Percentiles rank a stretch among this genome's conserved stretches.
phyloP scores from a whole-genome alignment of 2,329 filamentous ascomycete genomes.

The Beauveria sp. region DNA sequence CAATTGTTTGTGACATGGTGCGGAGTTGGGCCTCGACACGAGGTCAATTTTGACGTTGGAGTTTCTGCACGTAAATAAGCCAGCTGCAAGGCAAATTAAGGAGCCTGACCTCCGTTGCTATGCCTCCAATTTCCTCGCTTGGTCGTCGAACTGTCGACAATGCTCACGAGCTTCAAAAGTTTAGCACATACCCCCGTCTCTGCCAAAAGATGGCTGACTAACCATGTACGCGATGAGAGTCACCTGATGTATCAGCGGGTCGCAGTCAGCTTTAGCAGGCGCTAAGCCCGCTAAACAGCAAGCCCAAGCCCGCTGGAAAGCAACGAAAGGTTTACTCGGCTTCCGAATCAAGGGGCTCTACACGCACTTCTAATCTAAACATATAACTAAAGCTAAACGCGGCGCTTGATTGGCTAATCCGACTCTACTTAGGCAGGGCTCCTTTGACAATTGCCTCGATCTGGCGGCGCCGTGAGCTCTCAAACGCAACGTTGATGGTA shows the following conservation, averaged over 20 bases:
- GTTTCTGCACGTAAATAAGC: not conserved
- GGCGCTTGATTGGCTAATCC: too few relatives aligned
- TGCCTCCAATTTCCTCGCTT: not conserved
- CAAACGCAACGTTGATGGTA: too few relatives aligned
- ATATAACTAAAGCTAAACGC: too few relatives aligned
- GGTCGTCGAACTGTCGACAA: not conserved
- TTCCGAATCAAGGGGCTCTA: not conserved
- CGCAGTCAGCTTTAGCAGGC: not conserved
- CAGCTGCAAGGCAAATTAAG: not conserved
- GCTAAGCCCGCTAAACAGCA: not conserved
- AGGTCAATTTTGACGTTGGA: constrained; percentile 10
- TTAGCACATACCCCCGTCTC: not conserved
- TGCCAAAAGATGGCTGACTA: constrained; percentile 5
- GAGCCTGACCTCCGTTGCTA: not conserved
- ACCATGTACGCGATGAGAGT: not conserved
- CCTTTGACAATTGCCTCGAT: too few relatives aligned
- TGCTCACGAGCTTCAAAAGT: constrained; percentile 7
- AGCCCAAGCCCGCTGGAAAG: not conserved
- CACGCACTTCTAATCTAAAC: too few relatives aligned
- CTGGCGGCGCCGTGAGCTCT: too few relatives aligned
- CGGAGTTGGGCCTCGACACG: constrained; percentile 14
- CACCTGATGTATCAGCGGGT: not conserved
- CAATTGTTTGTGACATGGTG: constrained; percentile 72
- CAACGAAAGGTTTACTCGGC: not conserved
- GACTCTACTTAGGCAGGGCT: too few relatives aligned